These are phyloP conservation scores for Fusarium chlamydosporum DNA, from an alignment of 2,329 filamentous ascomycete species.

Conservation along the genomic window DNA sequence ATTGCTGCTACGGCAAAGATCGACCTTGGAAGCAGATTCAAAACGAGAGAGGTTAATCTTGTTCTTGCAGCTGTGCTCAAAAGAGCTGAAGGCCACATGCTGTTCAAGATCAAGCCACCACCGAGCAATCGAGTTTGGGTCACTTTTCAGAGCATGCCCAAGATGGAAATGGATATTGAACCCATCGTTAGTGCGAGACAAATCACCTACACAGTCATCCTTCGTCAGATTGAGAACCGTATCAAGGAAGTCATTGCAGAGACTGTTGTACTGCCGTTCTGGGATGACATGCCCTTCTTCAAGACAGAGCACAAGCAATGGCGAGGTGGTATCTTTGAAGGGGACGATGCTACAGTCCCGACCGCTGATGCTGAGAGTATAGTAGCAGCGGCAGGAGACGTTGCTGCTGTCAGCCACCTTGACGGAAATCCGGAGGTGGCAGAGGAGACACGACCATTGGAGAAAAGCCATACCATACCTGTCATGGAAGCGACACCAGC, in stretches of 20 bases:
- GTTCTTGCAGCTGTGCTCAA: slow-evolving; percentile 88
- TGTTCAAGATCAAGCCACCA: slow-evolving; percentile 92
- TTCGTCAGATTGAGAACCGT: slow-evolving; percentile 92
- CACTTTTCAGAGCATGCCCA: slow-evolving; percentile 92
- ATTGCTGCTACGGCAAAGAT: slow-evolving; percentile 94
- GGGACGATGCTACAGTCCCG: slow-evolving; percentile 63
- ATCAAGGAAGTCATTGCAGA: slow-evolving; percentile 96
- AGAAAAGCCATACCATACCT: slow-evolving; percentile 70
- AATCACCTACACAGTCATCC: slow-evolving; percentile 93
- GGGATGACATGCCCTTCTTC: slow-evolving; percentile 95
- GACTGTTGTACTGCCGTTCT: slow-evolving; percentile 91
- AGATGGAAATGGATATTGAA: slow-evolving; percentile 93
- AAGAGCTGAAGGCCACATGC: slow-evolving; percentile 84
- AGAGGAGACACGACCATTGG: slow-evolving; percentile 62
- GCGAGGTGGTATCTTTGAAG: slow-evolving; percentile 85
- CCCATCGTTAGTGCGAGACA: slow-evolving; percentile 95
- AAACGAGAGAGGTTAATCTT: slow-evolving; percentile 89
- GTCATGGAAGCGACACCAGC: slow-evolving; percentile 56
- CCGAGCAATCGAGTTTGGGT: slow-evolving; percentile 98
- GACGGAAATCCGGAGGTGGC: slow-evolving; percentile 59
- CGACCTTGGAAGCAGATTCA: slow-evolving; percentile 89
- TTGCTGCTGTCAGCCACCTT: slow-evolving; percentile 62
- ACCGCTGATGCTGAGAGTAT: slow-evolving; percentile 41
- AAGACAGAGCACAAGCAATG: slow-evolving; percentile 82
- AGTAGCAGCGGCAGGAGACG: slow-evolving; percentile 60